A percentile compares a stretch with the other conserved stretches of the same genome.
Evolutionary conservation across 2,329 filamentous ascomycete genomes (phyloP).

Genomic region (Apiospora pterosperma): DNA sequence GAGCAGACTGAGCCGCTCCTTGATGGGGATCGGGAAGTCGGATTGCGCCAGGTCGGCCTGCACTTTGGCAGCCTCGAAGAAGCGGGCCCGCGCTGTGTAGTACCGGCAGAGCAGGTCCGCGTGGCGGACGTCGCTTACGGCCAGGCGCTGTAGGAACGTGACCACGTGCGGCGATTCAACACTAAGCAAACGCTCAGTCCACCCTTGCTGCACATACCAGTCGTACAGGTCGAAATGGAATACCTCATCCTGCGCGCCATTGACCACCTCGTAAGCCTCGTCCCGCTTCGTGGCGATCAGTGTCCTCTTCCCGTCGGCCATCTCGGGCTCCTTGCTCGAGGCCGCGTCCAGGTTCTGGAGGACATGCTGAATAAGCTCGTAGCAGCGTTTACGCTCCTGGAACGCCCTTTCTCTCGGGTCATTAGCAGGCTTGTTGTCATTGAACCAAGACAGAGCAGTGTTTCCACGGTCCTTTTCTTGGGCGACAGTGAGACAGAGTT

Average conservation of each 20-base stretch:
- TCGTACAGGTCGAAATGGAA: constrained; percentile 97
- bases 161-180: constrained; percentile 84
- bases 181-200: constrained; percentile 79
- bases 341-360: constrained; percentile 73
- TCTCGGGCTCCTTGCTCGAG: constrained; percentile 64
- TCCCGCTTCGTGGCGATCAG: constrained; percentile 72
- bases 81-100: constrained; percentile 79
- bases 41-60: constrained; percentile 82
- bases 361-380: constrained; percentile 82
- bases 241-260: constrained; percentile 83
- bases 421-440: constrained; percentile 70
- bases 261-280: constrained; percentile 89
- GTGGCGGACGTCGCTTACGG: constrained; percentile 67
- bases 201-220: constrained; percentile 87
- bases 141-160: constrained; percentile 77
- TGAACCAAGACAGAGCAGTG: constrained; percentile 78
- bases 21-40: constrained; percentile 74
- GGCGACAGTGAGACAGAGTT: constrained; percentile 80
- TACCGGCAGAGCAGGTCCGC: constrained; percentile 92
- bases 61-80: constrained; percentile 82
- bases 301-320: constrained; percentile 75
- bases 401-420: constrained; percentile 70
- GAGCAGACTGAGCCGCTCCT: constrained; percentile 83
- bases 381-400: constrained; percentile 71
- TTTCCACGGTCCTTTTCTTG: constrained; percentile 84